Conservation (phyloP, 352 stramenopile species). For the Globisporangium orthogonon region DNA sequence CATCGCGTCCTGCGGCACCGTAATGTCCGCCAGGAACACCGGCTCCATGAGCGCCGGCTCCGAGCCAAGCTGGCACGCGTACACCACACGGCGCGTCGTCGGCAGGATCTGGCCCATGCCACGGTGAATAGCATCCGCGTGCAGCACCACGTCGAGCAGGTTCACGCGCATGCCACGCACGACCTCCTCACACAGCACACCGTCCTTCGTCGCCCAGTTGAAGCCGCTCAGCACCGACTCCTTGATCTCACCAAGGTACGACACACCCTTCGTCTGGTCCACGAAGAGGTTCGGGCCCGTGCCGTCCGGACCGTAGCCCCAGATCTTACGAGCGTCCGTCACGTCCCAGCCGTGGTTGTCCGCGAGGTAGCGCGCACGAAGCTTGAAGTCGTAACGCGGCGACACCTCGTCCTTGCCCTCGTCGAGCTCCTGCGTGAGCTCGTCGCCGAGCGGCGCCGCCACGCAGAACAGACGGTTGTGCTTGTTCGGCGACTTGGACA, state of each 20-base stretch:
- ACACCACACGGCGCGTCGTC: conserved; percentile 97
- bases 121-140: conserved; percentile 99
- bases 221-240: conserved; percentile 98
- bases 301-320: conserved; percentile 98
- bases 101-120: conserved; percentile 99
- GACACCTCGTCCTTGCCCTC: conserved; percentile 91
- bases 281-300: conserved; percentile 98
- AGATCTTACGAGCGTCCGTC: conserved; percentile 99
- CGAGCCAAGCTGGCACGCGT: conserved; percentile 94
- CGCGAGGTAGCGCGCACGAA: conserved; percentile 94
- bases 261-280: conserved; percentile 99
- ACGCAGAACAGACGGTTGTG: conserved; percentile 99
- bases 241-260: conserved; percentile 99
- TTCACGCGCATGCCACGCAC: conserved; percentile 97
- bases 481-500: conserved; percentile 99
- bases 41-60: conserved; percentile 96
- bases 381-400: conserved; percentile 94
- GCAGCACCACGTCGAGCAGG: conserved; percentile 98
- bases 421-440: conserved; percentile 96
- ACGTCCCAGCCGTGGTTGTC: conserved; percentile 98
- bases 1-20: conserved; percentile 97
- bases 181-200: conserved; percentile 97
- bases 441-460: conserved; percentile 86
- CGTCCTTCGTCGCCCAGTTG: conserved; percentile 97
- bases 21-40: conserved; percentile 98